Evolutionary conservation across 108 stramenopile species (phyloP).

Genomic region (Nitzschia sp.): DNA sequence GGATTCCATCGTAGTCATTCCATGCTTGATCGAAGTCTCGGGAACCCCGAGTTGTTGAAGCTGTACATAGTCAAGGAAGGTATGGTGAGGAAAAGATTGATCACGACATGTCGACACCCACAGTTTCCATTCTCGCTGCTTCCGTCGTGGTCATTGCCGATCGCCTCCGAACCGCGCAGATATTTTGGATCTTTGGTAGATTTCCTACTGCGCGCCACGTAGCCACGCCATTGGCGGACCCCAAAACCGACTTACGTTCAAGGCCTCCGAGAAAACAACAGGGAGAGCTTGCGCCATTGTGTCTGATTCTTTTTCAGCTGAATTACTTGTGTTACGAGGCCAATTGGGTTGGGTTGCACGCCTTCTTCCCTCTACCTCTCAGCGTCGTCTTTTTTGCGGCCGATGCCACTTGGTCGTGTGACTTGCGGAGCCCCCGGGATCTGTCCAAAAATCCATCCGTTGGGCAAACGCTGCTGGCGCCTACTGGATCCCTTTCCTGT

Average conservation of each 20-base stretch:
- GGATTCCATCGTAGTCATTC: slow-evolving; percentile 86
- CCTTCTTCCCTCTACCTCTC: too few relatives aligned
- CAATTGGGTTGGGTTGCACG: too few relatives aligned
- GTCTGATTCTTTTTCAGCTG: slow-evolving; percentile 7
- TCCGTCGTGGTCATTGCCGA: slow-evolving; percentile 31
- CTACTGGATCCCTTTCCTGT: background rate
- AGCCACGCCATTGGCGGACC: background rate
- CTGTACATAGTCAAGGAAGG: slow-evolving; percentile 26
- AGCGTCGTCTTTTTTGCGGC: background rate
- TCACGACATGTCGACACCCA: too few relatives aligned
- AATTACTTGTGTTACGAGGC: background rate
- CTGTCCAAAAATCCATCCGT: slow-evolving; percentile 22
- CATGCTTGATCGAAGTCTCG: slow-evolving; percentile 89
- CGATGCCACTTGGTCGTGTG: slow-evolving; percentile 9
- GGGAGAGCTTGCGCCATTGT: slow-evolving; percentile 69
- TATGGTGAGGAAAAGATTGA: too few relatives aligned
- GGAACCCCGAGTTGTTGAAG: slow-evolving; percentile 91
- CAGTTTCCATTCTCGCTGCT: background rate
- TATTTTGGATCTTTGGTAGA: slow-evolving; percentile 13
- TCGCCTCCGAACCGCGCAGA: slow-evolving; percentile 21
- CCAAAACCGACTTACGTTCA: slow-evolving; percentile 76
- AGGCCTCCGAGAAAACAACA: slow-evolving; percentile 74
- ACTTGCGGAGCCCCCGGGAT: slow-evolving; percentile 3
- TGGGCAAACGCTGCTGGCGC: slow-evolving; percentile 4
- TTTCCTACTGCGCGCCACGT: slow-evolving; percentile 23